Percentiles rank a stretch among this genome's conserved stretches.
Evolutionary conservation across 2,329 filamentous ascomycete genomes (phyloP).

Genomic region (Fusarium sp.): DNA sequence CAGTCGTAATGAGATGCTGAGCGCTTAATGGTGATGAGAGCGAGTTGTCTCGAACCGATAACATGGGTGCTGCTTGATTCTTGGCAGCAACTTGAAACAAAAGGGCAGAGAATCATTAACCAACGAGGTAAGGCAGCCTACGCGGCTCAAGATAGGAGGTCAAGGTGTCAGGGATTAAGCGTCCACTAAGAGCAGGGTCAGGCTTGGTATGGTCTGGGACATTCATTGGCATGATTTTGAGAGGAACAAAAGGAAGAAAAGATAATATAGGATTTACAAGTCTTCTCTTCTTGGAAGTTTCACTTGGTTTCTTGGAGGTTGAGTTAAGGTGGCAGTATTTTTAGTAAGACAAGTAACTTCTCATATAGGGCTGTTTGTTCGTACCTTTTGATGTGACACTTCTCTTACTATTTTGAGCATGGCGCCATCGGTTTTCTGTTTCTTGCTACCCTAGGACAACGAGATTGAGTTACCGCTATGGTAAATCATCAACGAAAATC

Average conservation of each 20-base stretch:
- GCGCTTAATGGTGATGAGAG: constrained; percentile 21
- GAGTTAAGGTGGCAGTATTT: not conserved
- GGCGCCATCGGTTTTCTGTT: not conserved
- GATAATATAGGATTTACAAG: not conserved
- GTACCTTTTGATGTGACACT: constrained; percentile 2
- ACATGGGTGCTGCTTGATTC: constrained; percentile 19
- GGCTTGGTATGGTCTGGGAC: not conserved
- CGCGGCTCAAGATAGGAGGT: constrained; percentile 39
- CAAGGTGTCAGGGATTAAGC: constrained; percentile 6
- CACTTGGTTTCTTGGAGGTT: not conserved
- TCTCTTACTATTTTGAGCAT: constrained; percentile 8
- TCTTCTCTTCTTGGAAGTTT: not conserved
- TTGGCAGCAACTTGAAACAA: constrained; percentile 39
- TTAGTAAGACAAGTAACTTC: not conserved
- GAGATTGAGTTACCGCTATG: not conserved
- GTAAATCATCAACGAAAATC: not conserved
- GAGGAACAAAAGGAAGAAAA: not conserved
- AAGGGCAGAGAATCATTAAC: constrained; percentile 27
- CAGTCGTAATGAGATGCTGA: not conserved
- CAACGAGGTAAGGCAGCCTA: constrained; percentile 22
- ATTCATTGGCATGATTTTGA: not conserved
- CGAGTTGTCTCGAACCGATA: not conserved
- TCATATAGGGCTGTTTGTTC: not conserved
- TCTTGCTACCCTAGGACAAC: not conserved
- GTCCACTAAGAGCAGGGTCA: constrained; percentile 14